Percentiles rank a stretch among this genome's conserved stretches.
phyloP scores from a whole-genome alignment of 768 basidiomycete species.

The Collybia sp. region DNA sequence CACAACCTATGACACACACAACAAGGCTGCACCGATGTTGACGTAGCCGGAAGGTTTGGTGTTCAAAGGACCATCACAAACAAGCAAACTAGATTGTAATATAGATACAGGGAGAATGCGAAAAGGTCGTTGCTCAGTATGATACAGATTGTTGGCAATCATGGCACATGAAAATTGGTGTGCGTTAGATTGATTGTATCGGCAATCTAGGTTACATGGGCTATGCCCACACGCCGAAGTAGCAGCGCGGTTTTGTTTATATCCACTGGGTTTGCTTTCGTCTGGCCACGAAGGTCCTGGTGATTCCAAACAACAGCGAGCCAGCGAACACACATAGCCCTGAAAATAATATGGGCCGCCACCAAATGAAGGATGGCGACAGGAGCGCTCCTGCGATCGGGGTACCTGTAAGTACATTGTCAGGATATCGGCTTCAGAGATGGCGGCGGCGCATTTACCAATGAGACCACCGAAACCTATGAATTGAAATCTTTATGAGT shows the following conservation, averaged over 20 bases:
- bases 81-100: no score
- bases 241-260: slow-evolving; percentile 2
- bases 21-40: no score
- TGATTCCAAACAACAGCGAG: slow-evolving; percentile 20
- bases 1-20: no score
- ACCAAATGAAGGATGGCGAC: slow-evolving; percentile 48
- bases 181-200: no score
- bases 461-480: slow-evolving; percentile 36
- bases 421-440: neutral
- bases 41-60: no score
- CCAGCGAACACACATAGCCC: slow-evolving; percentile 33
- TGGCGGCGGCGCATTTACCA: slow-evolving; percentile 17
- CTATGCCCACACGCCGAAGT: no score
- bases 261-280: slow-evolving; percentile 8
- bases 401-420: slow-evolving; percentile 29
- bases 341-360: slow-evolving; percentile 51
- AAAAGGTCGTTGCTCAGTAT: no score
- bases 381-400: slow-evolving; percentile 58
- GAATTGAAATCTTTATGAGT: slow-evolving; percentile 3
- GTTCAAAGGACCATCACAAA: no score
- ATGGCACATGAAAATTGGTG: no score
- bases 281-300: slow-evolving; percentile 13
- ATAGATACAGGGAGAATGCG: neutral
- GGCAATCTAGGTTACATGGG: no score
- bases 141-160: no score